These are phyloP conservation scores for Lasiosphaeria hispida DNA, from an alignment of 495 filamentous ascomycete species.

Conservation along the genomic window DNA sequence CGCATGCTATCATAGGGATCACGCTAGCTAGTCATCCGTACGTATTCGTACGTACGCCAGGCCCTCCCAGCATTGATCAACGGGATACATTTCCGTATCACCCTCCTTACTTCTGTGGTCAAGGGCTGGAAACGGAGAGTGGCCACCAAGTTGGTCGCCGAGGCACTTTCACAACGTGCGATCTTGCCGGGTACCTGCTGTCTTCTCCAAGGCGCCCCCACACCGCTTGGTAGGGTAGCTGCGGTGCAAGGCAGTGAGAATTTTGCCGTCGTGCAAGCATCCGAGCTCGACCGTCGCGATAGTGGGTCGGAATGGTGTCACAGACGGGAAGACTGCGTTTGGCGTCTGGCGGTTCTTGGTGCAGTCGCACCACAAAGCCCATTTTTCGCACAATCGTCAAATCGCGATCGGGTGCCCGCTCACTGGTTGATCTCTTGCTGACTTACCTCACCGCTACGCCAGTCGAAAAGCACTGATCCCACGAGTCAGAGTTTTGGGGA, in stretches of 20 bases:
- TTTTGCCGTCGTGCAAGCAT: constrained; percentile 6
- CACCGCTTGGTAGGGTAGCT: constrained; percentile 7
- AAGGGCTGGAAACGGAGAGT: too few species aligned
- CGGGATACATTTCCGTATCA: too few species aligned
- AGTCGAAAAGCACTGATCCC: constrained; percentile 1
- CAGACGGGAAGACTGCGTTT: constrained; percentile 3
- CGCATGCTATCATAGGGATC: too few species aligned
- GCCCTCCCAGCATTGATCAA: too few species aligned
- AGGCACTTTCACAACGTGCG: not conserved
- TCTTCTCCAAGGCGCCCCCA: constrained; percentile 1
- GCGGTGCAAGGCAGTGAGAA: constrained; percentile 6
- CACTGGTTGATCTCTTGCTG: too few species aligned
- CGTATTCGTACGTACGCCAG: too few species aligned
- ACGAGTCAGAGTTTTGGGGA: constrained; percentile 1
- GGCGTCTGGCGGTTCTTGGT: not conserved
- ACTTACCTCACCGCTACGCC: not conserved
- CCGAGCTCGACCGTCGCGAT: constrained; percentile 17
- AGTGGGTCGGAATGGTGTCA: constrained; percentile 26
- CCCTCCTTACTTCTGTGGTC: too few species aligned
- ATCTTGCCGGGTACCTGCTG: constrained; percentile 11
- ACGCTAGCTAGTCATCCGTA: too few species aligned
- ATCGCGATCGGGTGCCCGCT: not conserved
- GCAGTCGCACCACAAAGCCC: too few species aligned
- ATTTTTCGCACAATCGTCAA: too few species aligned
- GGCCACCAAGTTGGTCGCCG: too few species aligned